Evolutionary conservation across 345 rosid species (phyloP).

Genomic region (Nephelium lappaceum): DNA sequence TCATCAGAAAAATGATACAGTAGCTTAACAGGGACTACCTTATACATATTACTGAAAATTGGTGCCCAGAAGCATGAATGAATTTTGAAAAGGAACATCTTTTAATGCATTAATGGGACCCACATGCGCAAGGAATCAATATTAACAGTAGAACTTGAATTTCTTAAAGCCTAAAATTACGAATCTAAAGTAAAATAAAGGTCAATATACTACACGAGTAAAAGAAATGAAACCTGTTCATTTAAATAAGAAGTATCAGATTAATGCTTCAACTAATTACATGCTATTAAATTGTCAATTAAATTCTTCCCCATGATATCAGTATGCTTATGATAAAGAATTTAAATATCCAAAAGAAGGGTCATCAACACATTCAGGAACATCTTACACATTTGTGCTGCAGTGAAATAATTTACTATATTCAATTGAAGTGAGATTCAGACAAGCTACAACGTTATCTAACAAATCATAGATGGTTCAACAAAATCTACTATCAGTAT

Average conservation of each 20-base stretch:
- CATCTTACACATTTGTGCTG: neutral
- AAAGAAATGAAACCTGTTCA: neutral
- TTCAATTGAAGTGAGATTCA: neutral
- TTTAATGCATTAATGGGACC: neutral
- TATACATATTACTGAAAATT: neutral
- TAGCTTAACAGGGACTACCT: neutral
- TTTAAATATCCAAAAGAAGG: neutral
- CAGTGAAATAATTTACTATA: neutral
- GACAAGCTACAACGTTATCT: neutral
- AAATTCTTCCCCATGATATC: neutral
- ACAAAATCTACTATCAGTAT: neutral
- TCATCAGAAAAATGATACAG: neutral
- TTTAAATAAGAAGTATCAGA: neutral
- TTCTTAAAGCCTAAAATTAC: neutral
- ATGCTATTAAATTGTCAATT: neutral
- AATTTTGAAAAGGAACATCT: neutral
- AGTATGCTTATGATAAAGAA: neutral
- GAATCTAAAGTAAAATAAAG: neutral
- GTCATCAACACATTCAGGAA: neutral
- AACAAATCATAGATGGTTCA: constrained; percentile 3
- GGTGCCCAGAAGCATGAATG: neutral
- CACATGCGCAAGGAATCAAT: neutral
- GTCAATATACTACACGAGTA: neutral
- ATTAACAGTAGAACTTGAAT: neutral
- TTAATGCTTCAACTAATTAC: neutral